Evolutionary conservation across 495 filamentous ascomycete genomes (phyloP).

Genomic region (Penicillium turbatum): DNA sequence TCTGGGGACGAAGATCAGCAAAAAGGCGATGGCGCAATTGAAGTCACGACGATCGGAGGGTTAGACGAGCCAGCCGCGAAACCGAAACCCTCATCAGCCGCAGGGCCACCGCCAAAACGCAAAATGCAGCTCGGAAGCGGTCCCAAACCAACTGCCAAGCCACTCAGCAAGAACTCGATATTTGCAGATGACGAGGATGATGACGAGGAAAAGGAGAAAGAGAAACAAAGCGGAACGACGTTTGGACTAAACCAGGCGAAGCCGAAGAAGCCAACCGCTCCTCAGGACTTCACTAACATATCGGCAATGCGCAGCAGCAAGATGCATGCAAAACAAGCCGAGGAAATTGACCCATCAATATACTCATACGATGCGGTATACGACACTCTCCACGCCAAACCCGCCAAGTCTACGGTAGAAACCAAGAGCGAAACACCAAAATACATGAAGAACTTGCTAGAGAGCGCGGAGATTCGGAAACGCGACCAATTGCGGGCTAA

Average conservation of each 20-base stretch:
- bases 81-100: constrained; percentile 10
- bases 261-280: constrained; percentile 10
- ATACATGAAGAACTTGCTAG: constrained; percentile 78
- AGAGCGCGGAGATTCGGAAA: constrained; percentile 80
- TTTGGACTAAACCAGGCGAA: constrained; percentile 20
- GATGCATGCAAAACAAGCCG: constrained; percentile 44
- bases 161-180: constrained; percentile 38
- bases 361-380: constrained; percentile 57
- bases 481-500: constrained; percentile 83
- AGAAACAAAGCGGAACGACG: constrained; percentile 15
- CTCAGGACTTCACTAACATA: constrained; percentile 44
- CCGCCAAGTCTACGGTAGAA: constrained; percentile 22
- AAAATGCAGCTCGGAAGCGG: constrained; percentile 27
- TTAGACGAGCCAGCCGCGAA: constrained; percentile 23
- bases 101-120: constrained; percentile 33
- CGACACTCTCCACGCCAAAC: constrained; percentile 47
- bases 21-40: constrained; percentile 19
- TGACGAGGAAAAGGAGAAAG: constrained; percentile 24
- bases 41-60: constrained; percentile 44
- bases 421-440: constrained; percentile 50
- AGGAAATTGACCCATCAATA: constrained; percentile 48
- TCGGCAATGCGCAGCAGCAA: constrained; percentile 46
- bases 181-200: constrained; percentile 42
- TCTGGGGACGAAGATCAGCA: constrained; percentile 42
- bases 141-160: constrained; percentile 30